A percentile compares a stretch with the other conserved stretches of the same genome.
Conservation (phyloP, 495 filamentous ascomycete genomes). For the Schizothecium vesticola region DNA sequence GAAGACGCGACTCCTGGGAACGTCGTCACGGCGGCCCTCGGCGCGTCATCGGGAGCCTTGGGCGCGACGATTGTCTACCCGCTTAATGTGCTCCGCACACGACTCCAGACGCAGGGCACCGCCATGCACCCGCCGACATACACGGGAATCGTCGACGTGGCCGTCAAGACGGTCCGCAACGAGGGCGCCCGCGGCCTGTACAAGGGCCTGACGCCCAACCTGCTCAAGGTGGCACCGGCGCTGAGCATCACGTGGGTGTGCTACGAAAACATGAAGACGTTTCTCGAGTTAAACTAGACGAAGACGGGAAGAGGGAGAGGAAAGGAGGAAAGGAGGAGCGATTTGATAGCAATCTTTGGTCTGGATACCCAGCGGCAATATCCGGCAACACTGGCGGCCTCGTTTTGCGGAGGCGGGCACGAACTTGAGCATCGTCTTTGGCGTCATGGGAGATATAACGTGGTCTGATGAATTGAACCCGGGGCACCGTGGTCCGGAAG, state of each 20-base stretch:
- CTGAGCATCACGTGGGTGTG: constrained; percentile 97
- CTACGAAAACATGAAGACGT: constrained; percentile 88
- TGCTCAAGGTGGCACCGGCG: constrained; percentile 93
- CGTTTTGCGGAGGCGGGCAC: constrained; percentile 1
- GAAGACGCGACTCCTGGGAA: constrained; percentile 74
- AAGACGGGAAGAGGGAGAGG: not conserved
- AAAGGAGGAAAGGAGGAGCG: not conserved
- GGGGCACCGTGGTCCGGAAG: constrained; percentile 1
- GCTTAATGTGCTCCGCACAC: constrained; percentile 87
- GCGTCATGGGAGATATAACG: constrained; percentile 14
- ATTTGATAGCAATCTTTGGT: constrained; percentile 1
- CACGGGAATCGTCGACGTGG: constrained; percentile 80
- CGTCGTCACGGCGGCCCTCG: constrained; percentile 74
- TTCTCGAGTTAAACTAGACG: constrained; percentile 55
- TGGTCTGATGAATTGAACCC: constrained; percentile 4
- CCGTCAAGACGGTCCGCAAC: constrained; percentile 68
- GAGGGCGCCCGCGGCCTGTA: constrained; percentile 87
- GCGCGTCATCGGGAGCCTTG: constrained; percentile 83
- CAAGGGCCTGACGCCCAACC: constrained; percentile 90
- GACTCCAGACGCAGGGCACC: constrained; percentile 92
- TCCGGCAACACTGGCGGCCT: not conserved
- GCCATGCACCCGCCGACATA: constrained; percentile 87
- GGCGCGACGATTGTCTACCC: constrained; percentile 94
- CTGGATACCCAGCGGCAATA: constrained; percentile 2
- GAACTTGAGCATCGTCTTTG: constrained; percentile 18